A percentile compares a stretch with the other conserved stretches of the same genome.
Conservation (phyloP, 108 stramenopile genomes). For the Chaetoceros muelleri region DNA sequence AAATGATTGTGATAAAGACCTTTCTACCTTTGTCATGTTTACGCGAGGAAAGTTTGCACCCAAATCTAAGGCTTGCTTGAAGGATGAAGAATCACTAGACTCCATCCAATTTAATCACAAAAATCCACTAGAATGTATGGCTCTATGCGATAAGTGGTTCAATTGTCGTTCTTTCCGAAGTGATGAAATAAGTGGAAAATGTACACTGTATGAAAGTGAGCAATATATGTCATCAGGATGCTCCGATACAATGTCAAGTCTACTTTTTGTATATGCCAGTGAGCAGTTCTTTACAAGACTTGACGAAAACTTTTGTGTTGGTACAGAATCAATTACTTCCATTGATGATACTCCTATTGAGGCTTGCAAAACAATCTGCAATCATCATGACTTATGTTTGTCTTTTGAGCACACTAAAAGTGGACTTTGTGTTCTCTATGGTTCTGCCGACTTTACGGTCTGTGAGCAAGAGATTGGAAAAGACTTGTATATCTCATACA, state of each 20-base stretch:
- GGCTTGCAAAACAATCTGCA: neutral
- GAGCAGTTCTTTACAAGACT: neutral
- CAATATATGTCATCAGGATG: neutral
- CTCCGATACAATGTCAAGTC: neutral
- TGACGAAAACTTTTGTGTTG: neutral
- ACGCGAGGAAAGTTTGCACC: neutral
- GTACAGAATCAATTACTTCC: neutral
- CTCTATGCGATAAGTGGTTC: neutral
- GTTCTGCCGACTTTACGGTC: neutral
- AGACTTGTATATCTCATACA: neutral
- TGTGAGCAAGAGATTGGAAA: neutral
- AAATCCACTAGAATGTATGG: neutral
- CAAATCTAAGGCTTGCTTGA: neutral
- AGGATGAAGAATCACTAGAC: neutral
- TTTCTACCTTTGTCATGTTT: neutral
- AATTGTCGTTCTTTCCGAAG: neutral
- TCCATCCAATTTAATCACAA: neutral
- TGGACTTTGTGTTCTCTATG: neutral
- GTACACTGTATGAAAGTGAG: neutral
- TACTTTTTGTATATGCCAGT: neutral
- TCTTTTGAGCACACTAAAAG: neutral
- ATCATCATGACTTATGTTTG: neutral
- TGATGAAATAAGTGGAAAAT: neutral
- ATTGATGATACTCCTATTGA: neutral
- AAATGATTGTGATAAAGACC: neutral